Conservation (phyloP, 176 grass and related monocot genomes). For the Musa troglodytarum region DNA sequence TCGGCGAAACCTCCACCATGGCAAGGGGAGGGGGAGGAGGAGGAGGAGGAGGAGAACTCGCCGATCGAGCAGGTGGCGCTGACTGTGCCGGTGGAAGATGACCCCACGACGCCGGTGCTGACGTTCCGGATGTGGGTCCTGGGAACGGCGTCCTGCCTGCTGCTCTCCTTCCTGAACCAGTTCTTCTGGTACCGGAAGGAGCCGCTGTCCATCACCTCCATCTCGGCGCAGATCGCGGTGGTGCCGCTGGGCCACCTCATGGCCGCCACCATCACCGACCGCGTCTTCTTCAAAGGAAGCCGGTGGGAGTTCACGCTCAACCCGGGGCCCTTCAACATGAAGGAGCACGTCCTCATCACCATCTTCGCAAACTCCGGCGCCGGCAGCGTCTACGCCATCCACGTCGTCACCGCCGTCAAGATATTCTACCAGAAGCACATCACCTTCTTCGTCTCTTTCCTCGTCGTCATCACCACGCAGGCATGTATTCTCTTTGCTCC, state of each 20-base stretch:
- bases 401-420: slow-evolving; percentile 72
- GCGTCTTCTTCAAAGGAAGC: slow-evolving; percentile 13
- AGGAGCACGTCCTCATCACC: slow-evolving; percentile 66
- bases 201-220: slow-evolving; percentile 50
- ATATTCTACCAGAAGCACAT: slow-evolving; percentile 63
- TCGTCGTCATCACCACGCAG: slow-evolving; percentile 43
- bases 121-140: slow-evolving; percentile 73
- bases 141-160: slow-evolving; percentile 43
- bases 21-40: not conserved
- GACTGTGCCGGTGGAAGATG: slow-evolving; percentile 50
- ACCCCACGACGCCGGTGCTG: slow-evolving; percentile 47
- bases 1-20: not conserved
- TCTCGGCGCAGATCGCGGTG: slow-evolving; percentile 49
- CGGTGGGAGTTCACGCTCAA: slow-evolving; percentile 49
- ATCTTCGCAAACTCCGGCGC: slow-evolving; percentile 51
- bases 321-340: slow-evolving; percentile 59
- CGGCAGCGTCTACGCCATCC: slow-evolving; percentile 49
- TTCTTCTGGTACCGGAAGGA: slow-evolving; percentile 68
- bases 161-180: slow-evolving; percentile 74
- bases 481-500: not conserved
- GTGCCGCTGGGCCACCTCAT: slow-evolving; percentile 57
- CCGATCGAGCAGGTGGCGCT: slow-evolving; percentile 75
- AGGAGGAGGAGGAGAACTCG: slow-evolving; percentile 5
- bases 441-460: slow-evolving; percentile 44
- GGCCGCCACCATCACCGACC: slow-evolving; percentile 30